phyloP scores from a whole-genome alignment of 164 flowering plant genomes.

The Saururus chinensis region DNA sequence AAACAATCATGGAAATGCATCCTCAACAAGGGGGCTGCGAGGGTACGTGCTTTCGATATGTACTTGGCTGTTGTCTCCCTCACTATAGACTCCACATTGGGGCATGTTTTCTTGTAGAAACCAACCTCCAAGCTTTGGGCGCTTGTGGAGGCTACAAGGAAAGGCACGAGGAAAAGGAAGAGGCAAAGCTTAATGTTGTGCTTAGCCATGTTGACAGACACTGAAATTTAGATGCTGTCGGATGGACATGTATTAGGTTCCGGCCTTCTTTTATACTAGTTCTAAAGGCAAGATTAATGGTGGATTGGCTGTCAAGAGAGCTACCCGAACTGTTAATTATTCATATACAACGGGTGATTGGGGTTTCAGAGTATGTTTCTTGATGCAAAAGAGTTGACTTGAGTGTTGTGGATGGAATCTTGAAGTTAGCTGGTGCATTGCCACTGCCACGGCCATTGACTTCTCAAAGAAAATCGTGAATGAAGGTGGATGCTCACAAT shows the following conservation, averaged over 20 bases:
- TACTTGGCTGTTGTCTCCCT: conserved; percentile 1
- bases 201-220: conserved; percentile 1
- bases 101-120: conserved; percentile 26
- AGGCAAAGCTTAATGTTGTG: not conserved
- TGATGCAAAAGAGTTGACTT: no score
- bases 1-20: conserved; percentile 52
- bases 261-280: no score
- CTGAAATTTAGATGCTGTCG: no score
- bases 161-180: not conserved
- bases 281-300: not conserved
- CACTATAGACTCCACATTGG: conserved; percentile 22
- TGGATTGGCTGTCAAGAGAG: not conserved
- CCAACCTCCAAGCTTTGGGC: conserved; percentile 13
- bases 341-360: no score
- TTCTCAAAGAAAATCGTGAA: no score
- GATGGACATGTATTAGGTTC: no score
- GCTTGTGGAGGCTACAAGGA: not conserved
- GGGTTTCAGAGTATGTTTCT: no score
- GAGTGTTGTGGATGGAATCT: no score
- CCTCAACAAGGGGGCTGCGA: conserved; percentile 30
- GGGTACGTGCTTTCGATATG: conserved; percentile 16
- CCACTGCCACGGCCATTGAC: no score
- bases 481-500: no score
- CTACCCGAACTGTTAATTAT: not conserved
- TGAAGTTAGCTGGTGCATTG: no score